Base-by-base conservation (phyloP, 176 grass and related monocot genomes). In the Carex kokanica region DNA sequence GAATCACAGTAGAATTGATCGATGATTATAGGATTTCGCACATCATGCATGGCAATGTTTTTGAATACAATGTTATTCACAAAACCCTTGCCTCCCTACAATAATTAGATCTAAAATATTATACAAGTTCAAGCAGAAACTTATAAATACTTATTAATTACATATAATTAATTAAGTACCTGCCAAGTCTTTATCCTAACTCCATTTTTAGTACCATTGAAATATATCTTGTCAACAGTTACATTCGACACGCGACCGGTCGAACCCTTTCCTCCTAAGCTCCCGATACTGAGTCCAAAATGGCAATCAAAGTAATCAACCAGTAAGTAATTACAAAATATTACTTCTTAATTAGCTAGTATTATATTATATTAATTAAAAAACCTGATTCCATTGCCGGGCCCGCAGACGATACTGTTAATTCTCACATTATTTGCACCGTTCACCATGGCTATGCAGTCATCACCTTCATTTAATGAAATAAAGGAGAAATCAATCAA, bases 361-460 rank as follows among this genome's bases (percentile, higher is more conserved):
- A 55, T 8, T 21, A 65, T 31, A 55, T 8, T 21, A 65, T 52
- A 9, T 47, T 47, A 29, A 53, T 31, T 82, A 31, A 62, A 32
- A 51, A 63, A 90, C 88, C 88, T 90, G 57, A 90, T 87, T 54
- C 88, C 88, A 70, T 90, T 86, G 18, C 88, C 88, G 16, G 88
- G 88, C 31, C 88, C 88, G 24, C 88, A 90, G 1, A 67, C 25
- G 18, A 87, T 66, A 27, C 74, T 81, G 10, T 11, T 77, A 36
- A 73, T 83, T 69, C 63, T 81, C 45, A 90, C 57, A 55, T 78
- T 83, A 67, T 57, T 51, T 12, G 82, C 54, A 21, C 88, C 88
- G 16, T 32, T 82, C 5, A 84, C 64, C 14, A 90, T 85, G n/a
- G 88, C 87, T 61, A 90, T 90, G 43, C 88, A 90, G 27, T 90